Base-by-base conservation (phyloP, 2,329 filamentous ascomycete genomes). In the Hypoxylon sp. region DNA sequence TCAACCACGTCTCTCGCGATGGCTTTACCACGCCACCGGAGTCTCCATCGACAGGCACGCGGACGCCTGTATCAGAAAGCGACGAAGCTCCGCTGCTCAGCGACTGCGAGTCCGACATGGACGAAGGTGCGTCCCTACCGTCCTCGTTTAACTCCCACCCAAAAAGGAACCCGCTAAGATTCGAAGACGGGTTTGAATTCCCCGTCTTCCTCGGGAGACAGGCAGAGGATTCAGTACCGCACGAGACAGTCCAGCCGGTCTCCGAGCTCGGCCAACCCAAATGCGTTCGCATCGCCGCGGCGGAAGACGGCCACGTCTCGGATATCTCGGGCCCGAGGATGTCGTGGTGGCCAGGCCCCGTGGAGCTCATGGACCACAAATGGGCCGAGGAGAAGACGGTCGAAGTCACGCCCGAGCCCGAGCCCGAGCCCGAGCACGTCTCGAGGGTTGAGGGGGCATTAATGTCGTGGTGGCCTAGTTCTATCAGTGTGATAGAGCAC, bases 141-240 rank as follows among this genome's bases (percentile, higher is more conserved):
- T 64, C 68, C 6, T 44, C 43, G 7, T 44, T 62, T 52, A 41
- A 52, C 37, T n/a, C 59, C 2, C 63, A 60, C 57, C 46, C 56
- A 20, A 55, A 54, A 52, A 57, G n/a, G 34, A 60, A 52, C 34
- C 65, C 72, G 48, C 49, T 74, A 53, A 68, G 62, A 53, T 64
- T 63, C 39, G 70, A 70, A 51, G 70, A 71, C 52, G 69, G 65
- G 1, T 70, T 71, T 56, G 68, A 70, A 56, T 74, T 74, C 53
- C 72, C 72, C 52, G 62, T 74, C 41, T 74, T 74, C 65, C 67
- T 74, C 11, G 73, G 73, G 17, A 50, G 71, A 7, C 73, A 74
- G 49, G 58, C 62, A n/a, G 71, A 71, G 19, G 70, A 71, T 30
- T 28, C 15, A 17, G 32, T 13, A 20, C 46, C 34, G 43, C 47